A percentile compares a stretch with the other conserved stretches of the same genome.
phyloP scores from a whole-genome alignment of 495 filamentous ascomycete genomes.

The Xanthoparmelia taractica region DNA sequence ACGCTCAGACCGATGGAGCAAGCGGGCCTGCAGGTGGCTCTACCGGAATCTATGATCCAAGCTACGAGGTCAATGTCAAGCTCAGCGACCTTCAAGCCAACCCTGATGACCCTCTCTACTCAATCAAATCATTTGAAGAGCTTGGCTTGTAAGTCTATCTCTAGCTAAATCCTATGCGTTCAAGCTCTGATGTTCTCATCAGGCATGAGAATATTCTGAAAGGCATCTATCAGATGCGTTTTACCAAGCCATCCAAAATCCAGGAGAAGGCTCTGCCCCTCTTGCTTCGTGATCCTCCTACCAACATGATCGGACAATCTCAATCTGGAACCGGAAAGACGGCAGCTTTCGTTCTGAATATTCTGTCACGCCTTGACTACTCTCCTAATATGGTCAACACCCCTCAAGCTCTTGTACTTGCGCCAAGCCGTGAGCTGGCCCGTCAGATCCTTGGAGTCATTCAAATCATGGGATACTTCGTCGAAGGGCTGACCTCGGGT shows the following conservation, averaged over 20 bases:
- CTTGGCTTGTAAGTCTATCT: conserved; percentile 62
- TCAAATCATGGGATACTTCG: conserved; percentile 70
- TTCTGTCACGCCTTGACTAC: conserved; percentile 76
- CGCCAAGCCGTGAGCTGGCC: conserved; percentile 88
- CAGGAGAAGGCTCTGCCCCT: conserved; percentile 89
- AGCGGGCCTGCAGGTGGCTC: conserved; percentile 37
- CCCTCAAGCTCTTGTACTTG: conserved; percentile 84
- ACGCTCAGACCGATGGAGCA: conserved; percentile 48
- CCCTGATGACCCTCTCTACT: conserved; percentile 78
- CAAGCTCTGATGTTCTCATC: conserved; percentile 6
- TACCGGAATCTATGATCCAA: conserved; percentile 57
- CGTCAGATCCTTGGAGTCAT: conserved; percentile 88
- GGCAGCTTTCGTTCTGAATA: conserved; percentile 88
- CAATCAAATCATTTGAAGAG: conserved; percentile 75
- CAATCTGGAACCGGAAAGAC: conserved; percentile 99
- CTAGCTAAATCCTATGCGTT: background rate
- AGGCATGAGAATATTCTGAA: conserved; percentile 48
- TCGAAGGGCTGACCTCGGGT: conserved; percentile 59
- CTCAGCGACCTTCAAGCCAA: conserved; percentile 83
- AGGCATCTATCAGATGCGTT: conserved; percentile 71
- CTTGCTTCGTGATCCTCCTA: conserved; percentile 70
- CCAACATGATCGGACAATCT: conserved; percentile 93
- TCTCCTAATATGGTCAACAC: conserved; percentile 41
- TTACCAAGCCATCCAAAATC: conserved; percentile 92
- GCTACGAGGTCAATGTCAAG: conserved; percentile 82